Evolutionary conservation across 2,329 filamentous ascomycete genomes (phyloP).

Genomic region (Pseudopithomyces maydicus): DNA sequence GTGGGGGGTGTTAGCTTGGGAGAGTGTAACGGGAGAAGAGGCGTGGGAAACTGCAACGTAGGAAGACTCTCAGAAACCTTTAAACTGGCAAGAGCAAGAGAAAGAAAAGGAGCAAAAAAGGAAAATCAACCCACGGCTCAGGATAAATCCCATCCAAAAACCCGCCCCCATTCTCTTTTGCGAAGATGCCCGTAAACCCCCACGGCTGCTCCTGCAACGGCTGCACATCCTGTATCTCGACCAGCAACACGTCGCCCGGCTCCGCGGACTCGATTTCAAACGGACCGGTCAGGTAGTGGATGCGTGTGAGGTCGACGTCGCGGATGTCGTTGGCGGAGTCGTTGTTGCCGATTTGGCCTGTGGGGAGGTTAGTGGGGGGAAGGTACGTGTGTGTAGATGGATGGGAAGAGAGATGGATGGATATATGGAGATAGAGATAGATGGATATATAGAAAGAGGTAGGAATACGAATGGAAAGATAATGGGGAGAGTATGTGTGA

Average conservation of each 20-base stretch:
- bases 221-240: slow-evolving; percentile 93
- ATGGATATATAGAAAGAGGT: too few relatives aligned
- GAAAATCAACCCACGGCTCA: slow-evolving; percentile 73
- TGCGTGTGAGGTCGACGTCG: slow-evolving; percentile 79
- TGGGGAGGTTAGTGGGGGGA: too few relatives aligned
- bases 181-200: slow-evolving; percentile 88
- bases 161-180: slow-evolving; percentile 80
- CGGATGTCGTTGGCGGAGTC: slow-evolving; percentile 88
- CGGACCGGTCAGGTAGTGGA: slow-evolving; percentile 88
- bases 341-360: slow-evolving; percentile 83
- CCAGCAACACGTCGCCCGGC: slow-evolving; percentile 81
- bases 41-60: too few relatives aligned
- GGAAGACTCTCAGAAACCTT: background rate
- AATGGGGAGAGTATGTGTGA: too few relatives aligned
- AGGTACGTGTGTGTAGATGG: too few relatives aligned
- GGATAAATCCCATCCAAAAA: slow-evolving; percentile 90
- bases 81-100: background rate
- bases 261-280: slow-evolving; percentile 85
- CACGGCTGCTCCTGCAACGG: slow-evolving; percentile 84
- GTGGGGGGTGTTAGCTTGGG: background rate
- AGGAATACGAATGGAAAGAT: too few relatives aligned
- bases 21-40: too few relatives aligned
- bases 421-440: too few relatives aligned
- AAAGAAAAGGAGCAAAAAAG: too few relatives aligned
- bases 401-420: too few relatives aligned